Conservation (phyloP, 192 early-diverging fungal species). For the Umbelopsis ramanniana region DNA sequence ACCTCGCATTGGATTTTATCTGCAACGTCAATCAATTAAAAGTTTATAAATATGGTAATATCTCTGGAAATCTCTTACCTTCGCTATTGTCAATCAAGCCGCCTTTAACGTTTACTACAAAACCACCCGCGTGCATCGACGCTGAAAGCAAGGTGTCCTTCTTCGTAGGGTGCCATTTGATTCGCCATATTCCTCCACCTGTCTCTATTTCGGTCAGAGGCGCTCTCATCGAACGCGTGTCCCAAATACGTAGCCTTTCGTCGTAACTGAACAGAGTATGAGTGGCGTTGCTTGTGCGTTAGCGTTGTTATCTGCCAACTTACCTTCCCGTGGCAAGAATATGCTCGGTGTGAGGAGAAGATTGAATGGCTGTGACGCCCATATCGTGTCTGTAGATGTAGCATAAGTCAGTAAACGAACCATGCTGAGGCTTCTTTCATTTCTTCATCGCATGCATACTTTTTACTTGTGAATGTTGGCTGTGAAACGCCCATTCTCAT, state of each 20-base stretch:
- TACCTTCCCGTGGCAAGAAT: constrained; percentile 86
- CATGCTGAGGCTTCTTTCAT: background rate
- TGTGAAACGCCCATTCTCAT: constrained; percentile 53
- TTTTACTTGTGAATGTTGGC: constrained; percentile 65
- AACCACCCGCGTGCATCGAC: constrained; percentile 92
- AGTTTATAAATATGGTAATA: background rate
- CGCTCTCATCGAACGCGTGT: constrained; percentile 79
- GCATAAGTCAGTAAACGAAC: background rate
- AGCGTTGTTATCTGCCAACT: background rate
- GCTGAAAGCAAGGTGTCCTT: constrained; percentile 70
- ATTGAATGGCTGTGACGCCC: constrained; percentile 92
- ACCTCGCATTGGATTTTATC: background rate
- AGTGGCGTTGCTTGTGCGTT: background rate
- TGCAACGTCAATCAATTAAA: background rate
- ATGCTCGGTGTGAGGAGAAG: constrained; percentile 76
- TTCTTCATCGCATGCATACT: constrained; percentile 42
- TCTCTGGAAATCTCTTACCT: background rate
- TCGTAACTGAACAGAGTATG: constrained; percentile 72
- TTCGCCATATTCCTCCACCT: constrained; percentile 93
- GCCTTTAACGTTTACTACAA: constrained; percentile 67
- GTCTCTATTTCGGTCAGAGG: constrained; percentile 71
- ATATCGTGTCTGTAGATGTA: constrained; percentile 67
- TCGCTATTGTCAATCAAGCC: constrained; percentile 9
- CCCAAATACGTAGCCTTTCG: constrained; percentile 89
- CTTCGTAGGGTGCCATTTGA: constrained; percentile 91